These are phyloP conservation scores for Penicillium sp. DNA, from an alignment of 2,329 filamentous ascomycete genomes.

Conservation along the genomic window DNA sequence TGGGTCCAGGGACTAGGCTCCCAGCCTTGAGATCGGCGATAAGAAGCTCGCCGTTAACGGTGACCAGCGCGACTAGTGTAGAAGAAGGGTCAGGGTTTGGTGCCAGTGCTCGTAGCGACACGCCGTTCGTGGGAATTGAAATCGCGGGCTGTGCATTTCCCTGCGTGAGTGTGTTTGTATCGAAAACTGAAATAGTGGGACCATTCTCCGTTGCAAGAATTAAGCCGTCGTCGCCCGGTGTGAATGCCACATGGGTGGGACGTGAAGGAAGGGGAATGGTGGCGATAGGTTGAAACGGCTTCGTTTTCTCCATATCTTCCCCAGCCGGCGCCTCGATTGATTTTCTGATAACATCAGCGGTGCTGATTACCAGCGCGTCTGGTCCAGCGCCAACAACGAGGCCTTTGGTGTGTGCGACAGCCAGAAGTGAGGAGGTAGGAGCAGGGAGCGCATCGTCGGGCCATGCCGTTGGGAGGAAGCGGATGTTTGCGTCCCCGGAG, in stretches of 20 bases:
- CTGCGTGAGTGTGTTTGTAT: slow-evolving; percentile 65
- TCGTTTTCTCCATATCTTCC: slow-evolving; percentile 59
- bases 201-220: slow-evolving; percentile 78
- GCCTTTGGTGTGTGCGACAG: slow-evolving; percentile 74
- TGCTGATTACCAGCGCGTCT: slow-evolving; percentile 70
- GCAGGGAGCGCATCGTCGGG: slow-evolving; percentile 65
- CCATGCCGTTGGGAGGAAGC: slow-evolving; percentile 75
- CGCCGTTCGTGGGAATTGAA: slow-evolving; percentile 72
- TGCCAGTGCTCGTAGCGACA: slow-evolving; percentile 68
- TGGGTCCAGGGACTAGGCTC: slow-evolving; percentile 55
- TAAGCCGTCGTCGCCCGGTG: slow-evolving; percentile 80
- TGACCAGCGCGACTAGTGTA: slow-evolving; percentile 75
- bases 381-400: slow-evolving; percentile 86
- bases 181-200: slow-evolving; percentile 79
- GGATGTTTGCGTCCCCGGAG: slow-evolving; percentile 77
- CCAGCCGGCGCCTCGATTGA: slow-evolving; percentile 63
- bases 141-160: slow-evolving; percentile 67
- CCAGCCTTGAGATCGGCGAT: slow-evolving; percentile 76
- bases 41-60: slow-evolving; percentile 73
- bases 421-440: slow-evolving; percentile 76
- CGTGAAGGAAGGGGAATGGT: slow-evolving; percentile 69
- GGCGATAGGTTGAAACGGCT: slow-evolving; percentile 69
- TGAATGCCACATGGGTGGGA: slow-evolving; percentile 86
- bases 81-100: slow-evolving; percentile 72
- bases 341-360: slow-evolving; percentile 73